phyloP scores from a whole-genome alignment of 257 asterid species.

The Solanum gandarillasii region DNA sequence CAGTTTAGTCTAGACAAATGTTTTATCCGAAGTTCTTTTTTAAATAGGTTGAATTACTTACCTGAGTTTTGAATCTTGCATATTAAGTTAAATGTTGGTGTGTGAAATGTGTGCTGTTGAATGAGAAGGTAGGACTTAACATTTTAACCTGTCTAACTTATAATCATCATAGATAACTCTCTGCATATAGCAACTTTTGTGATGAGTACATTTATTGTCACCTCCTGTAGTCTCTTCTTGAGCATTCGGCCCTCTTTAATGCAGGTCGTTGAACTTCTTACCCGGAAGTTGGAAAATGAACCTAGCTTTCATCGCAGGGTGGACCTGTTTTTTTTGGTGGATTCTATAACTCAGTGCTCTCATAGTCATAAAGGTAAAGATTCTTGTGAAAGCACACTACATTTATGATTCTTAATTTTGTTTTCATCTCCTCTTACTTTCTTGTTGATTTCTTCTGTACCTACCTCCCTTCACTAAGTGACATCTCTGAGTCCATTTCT shows the following conservation, averaged over 20 bases:
- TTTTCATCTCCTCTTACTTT: neutral
- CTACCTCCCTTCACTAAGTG: neutral
- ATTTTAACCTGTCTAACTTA: neutral
- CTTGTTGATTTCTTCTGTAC: neutral
- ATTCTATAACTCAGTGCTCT: slow-evolving; percentile 95
- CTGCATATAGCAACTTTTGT: neutral
- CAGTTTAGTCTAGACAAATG: neutral
- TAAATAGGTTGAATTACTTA: neutral
- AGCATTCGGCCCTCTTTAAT: neutral
- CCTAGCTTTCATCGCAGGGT: slow-evolving; percentile 71
- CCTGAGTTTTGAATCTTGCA: neutral
- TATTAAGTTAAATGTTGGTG: neutral
- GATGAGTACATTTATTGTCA: neutral
- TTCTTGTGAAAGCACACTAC: neutral
- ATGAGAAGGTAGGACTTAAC: neutral
- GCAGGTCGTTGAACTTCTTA: slow-evolving; percentile 94
- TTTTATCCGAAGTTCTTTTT: neutral
- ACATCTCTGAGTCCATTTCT: neutral
- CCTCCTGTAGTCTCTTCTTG: neutral
- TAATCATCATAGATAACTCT: neutral
- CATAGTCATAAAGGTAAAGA: slow-evolving; percentile 81
- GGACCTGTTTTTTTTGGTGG: slow-evolving; percentile 87
- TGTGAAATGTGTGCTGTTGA: neutral
- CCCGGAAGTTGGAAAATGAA: slow-evolving; percentile 70
- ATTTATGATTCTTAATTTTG: neutral